Base-by-base conservation (phyloP, 2,329 filamentous ascomycete genomes). In the Phyllosticta citrichinensis region DNA sequence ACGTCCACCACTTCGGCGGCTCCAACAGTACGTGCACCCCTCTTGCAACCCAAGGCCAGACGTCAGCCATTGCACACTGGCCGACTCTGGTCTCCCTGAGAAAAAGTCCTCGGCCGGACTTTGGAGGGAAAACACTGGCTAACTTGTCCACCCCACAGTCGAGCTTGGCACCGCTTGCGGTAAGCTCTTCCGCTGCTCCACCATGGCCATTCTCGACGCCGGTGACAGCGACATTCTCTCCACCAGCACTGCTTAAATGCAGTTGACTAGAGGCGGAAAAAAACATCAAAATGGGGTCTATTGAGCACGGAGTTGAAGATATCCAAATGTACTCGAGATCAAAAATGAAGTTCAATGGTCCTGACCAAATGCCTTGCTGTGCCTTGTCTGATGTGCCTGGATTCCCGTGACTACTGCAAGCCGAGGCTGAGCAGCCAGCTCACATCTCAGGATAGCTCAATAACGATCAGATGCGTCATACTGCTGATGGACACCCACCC, bases 151-250 rank as follows among this genome's bases (percentile, higher is more conserved):
- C 65, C 65, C 63, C 74, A 77, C 78, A 97, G 92, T 97, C 76
- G 94, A 97, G 83, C 85, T 99, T 69, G 94, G 94, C 75, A 97
- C 92, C 75, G 92, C 91, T 71, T 97, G 92, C 82, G 94, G 94
- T 84, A 97, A 97, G 84, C 88, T 99, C 76, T 99, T 96, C 88
- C 86, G 91, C 71, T 96, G 90, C 87, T 93, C 90, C 69, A 96
- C 92, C 80, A 95, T 99, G 89, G 87, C 92, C 71, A 88, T 97
- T 76, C 82, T 97, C 69, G 94, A 99, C 80, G 91, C 92, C 76
- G 94, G 93, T 78, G 78, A 97, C 86, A 96, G 91, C 70, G 94
- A 99, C 80, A 99, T 99, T 79, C 85, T 99, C 72, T 87, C 82
- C 80, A 86, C 90, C 79, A 85, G 86, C 70, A 70, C 75, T 60